Evolutionary conservation across 2,329 filamentous ascomycete species (phyloP), one percentile per base, ranked within the genome.

Genomic region (Lecanoromycetidae sp.): DNA sequence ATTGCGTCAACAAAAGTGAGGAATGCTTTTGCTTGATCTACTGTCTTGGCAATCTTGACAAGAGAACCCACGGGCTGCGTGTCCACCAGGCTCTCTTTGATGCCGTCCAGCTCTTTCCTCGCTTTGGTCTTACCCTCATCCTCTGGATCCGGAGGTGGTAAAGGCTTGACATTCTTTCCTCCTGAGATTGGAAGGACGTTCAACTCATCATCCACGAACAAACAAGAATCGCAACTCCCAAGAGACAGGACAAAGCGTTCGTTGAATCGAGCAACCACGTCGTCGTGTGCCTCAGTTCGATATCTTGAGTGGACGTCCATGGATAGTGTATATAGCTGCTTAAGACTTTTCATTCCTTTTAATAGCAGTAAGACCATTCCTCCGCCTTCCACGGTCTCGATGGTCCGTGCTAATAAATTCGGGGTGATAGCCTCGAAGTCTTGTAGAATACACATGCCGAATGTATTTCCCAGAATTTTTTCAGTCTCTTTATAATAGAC

Each of bases 401-500:
- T 86, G 1, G 88, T 95, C 52, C 90, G 79, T 19, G 91, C 91
- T 26, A 98, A 76, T 55, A 95, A 75, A 61, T 98, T 98, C n/a
- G 91, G 91, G 8, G 91, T 98, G 56, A 98, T 77, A 33, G 88
- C 91, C 66, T 98, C 91, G 59, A 98, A 98, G 62, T 98, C 91
- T 65, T 98, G 91, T 57, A 98, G 69, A 55, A 98, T 94, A 64
- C 87, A 95, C 86, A 95, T 95, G 62, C 90, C 90, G 62, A 91
- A 98, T 35, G 91, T 98, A 65, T 96, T 94, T 63, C 91, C 91
- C 48, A 96, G 68, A 61, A 98, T 95, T 73, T 95, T 96, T 60
- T 98, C 91, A 23, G 91, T 96, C 70, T 98, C 91, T 69, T 98
- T 98, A 73, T 98, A 98, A 74, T 94, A 98, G 49, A 91, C 87